Evolutionary conservation across 306 rosid species (phyloP).

Genomic region (Lathyrus sativus): DNA sequence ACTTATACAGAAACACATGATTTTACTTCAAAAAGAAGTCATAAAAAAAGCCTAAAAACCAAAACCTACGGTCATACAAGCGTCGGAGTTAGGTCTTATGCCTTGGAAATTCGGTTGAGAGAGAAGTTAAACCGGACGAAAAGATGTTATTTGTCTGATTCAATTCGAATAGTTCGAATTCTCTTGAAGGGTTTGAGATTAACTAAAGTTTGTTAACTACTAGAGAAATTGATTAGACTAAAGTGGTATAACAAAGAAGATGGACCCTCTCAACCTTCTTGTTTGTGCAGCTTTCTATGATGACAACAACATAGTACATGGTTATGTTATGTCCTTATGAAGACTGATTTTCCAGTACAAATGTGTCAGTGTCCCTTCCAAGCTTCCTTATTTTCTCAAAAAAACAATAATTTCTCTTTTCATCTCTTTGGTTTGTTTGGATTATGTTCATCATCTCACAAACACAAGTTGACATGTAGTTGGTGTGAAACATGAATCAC

Average conservation of each 20-base stretch:
- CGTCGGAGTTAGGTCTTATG: not conserved
- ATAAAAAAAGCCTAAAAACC: not conserved
- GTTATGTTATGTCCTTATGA: constrained; percentile 32
- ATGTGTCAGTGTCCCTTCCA: constrained; percentile 45
- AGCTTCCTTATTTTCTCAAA: constrained; percentile 36
- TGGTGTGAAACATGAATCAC: constrained; percentile 34
- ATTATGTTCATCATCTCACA: constrained; percentile 31
- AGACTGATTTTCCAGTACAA: constrained; percentile 29
- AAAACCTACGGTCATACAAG: not conserved
- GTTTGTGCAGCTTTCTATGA: constrained; percentile 44
- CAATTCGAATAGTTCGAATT: not conserved
- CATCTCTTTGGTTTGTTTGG: constrained; percentile 40
- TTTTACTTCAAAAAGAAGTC: constrained; percentile 17
- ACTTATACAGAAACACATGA: constrained; percentile 23
- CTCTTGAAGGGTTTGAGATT: not conserved
- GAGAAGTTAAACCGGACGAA: not conserved
- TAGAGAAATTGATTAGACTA: constrained; percentile 25
- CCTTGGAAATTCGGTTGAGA: not conserved
- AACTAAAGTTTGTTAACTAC: not conserved
- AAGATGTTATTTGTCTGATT: not conserved
- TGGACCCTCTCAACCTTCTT: constrained; percentile 45
- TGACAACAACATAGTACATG: constrained; percentile 41
- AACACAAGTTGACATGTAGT: constrained; percentile 30
- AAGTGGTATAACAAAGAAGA: constrained; percentile 40
- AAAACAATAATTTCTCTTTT: not conserved